phyloP scores from a whole-genome alignment of 176 grass and related monocot genomes.

The Poa pratensis region DNA sequence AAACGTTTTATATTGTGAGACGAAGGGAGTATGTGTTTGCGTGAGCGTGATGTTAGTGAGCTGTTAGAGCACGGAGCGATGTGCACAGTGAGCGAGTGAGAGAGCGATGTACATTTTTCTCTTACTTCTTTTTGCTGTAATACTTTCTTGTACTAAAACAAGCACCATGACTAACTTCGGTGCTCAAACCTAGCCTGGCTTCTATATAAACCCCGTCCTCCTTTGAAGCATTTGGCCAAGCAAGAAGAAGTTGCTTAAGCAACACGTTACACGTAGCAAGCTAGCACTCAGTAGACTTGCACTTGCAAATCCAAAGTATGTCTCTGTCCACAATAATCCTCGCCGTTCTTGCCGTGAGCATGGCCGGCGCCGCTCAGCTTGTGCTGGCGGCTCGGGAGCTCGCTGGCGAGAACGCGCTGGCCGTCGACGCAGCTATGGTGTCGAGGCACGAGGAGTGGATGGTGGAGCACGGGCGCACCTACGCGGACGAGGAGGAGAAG shows the following conservation, averaged over 20 bases:
- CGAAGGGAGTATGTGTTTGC: not conserved
- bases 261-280: not conserved
- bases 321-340: slow-evolving; percentile 30
- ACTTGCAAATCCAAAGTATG: slow-evolving; percentile 26
- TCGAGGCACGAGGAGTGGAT: slow-evolving; percentile 67
- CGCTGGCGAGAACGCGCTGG: not conserved
- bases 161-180: not conserved
- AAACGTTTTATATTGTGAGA: no score
- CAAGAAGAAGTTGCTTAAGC: not conserved
- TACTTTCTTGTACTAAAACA: not conserved
- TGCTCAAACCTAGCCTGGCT: not conserved
- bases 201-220: slow-evolving; percentile 54
- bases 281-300: not conserved
- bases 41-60: not conserved
- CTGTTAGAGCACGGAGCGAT: not conserved
- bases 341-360: not conserved
- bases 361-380: not conserved
- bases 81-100: not conserved
- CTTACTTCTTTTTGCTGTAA: no score
- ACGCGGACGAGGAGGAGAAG: slow-evolving; percentile 58
- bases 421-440: slow-evolving; percentile 16
- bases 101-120: not conserved
- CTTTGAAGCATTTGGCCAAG: slow-evolving; percentile 38
- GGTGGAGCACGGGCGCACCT: slow-evolving; percentile 54
- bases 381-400: slow-evolving; percentile 36